Percentiles rank a stretch among this genome's conserved stretches.
phyloP scores from a whole-genome alignment of 2,329 filamentous ascomycete species.

The Aspergillus sclerotialis region DNA sequence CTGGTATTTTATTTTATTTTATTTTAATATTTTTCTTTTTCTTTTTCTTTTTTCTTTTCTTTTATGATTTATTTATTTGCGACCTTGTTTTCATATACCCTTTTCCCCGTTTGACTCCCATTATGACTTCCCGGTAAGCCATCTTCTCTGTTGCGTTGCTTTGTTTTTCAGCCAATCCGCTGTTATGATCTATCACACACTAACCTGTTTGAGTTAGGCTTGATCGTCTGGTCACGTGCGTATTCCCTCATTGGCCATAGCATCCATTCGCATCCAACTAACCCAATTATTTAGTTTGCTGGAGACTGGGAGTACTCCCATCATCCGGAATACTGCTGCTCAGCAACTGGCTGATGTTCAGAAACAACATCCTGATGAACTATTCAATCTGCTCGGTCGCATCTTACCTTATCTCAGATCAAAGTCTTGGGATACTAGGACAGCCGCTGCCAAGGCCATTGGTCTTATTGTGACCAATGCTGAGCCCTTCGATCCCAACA shows the following conservation, averaged over 20 bases:
- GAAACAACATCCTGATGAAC: slow-evolving; percentile 93
- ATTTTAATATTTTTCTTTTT: no score
- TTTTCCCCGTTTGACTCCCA: slow-evolving; percentile 18
- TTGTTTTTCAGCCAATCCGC: slow-evolving; percentile 15
- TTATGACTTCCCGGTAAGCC: slow-evolving; percentile 40
- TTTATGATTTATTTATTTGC: no score
- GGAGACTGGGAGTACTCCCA: slow-evolving; percentile 90
- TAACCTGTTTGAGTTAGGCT: slow-evolving; percentile 50
- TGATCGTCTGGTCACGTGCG: slow-evolving; percentile 81
- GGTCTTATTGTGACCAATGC: slow-evolving; percentile 91
- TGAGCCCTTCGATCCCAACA: slow-evolving; percentile 79
- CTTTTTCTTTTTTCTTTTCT: no score
- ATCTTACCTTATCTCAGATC: slow-evolving; percentile 94
- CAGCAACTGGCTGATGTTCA: slow-evolving; percentile 97
- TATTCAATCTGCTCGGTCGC: slow-evolving; percentile 88
- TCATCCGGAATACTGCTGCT: slow-evolving; percentile 95
- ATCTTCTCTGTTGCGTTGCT: slow-evolving; percentile 5
- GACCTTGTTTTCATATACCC: slow-evolving; percentile 10
- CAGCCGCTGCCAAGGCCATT: slow-evolving; percentile 86
- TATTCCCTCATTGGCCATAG: slow-evolving; percentile 20
- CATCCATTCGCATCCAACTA: slow-evolving; percentile 8
- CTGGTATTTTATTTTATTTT: no score
- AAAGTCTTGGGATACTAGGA: slow-evolving; percentile 95
- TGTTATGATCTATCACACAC: slow-evolving; percentile 20
- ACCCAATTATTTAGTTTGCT: slow-evolving; percentile 59